These are phyloP conservation scores for Avena sativa DNA, from an alignment of 176 grass and related monocot genomes.

Conservation along the genomic window DNA sequence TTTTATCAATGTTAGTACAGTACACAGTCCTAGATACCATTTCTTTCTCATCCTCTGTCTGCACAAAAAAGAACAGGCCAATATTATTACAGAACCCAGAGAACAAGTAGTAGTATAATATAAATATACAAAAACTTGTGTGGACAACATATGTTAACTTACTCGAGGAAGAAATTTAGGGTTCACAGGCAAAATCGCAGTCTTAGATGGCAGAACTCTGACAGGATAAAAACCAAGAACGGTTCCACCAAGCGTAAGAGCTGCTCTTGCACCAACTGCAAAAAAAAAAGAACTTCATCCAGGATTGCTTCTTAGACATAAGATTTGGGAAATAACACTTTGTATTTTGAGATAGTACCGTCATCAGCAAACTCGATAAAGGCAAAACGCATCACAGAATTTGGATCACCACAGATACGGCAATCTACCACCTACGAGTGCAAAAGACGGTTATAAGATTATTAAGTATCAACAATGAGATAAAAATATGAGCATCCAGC, in stretches of 20 bases:
- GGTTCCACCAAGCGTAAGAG: conserved; percentile 79
- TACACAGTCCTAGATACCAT: conserved; percentile 98
- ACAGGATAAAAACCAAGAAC: conserved; percentile 93
- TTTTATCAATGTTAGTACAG: conserved; percentile 99
- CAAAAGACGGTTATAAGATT: conserved; percentile 37
- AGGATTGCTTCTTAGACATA: conserved; percentile 37
- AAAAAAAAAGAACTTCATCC: conserved; percentile 26
- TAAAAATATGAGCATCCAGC: not conserved
- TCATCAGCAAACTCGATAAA: conserved; percentile 99
- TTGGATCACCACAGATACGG: conserved; percentile 89
- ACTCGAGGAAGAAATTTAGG: conserved; percentile 94
- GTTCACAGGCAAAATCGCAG: conserved; percentile 94
- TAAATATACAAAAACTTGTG: not conserved
- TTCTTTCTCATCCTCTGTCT: conserved; percentile 93
- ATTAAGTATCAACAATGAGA: not conserved
- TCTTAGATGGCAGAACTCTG: conserved; percentile 97
- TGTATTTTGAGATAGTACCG: conserved; percentile 54
- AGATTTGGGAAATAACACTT: conserved; percentile 7
- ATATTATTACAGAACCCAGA: conserved; percentile 4
- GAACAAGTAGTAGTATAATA: not conserved
- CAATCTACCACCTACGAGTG: conserved; percentile 89
- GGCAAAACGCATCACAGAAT: conserved; percentile 94
- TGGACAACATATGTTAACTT: conserved; percentile 28
- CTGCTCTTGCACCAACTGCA: conserved; percentile 87
- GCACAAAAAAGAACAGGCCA: conserved; percentile 41